Conservation (phyloP, 1,139 yeast species). For the Nakaseomyces nivariensis region DNA sequence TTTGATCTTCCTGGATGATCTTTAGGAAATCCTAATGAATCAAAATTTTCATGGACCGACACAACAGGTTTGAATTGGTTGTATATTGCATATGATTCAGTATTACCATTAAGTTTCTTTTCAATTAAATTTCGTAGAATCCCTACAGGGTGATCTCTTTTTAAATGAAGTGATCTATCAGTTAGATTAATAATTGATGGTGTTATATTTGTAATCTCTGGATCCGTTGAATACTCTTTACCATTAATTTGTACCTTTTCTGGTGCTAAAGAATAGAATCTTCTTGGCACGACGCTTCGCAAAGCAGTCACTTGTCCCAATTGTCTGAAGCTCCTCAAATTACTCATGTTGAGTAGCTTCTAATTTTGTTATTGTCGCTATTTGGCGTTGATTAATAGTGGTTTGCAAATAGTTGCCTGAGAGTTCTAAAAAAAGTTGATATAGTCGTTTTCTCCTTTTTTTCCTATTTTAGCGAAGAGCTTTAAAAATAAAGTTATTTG, state of each 20-base stretch:
- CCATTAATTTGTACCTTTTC: slow-evolving; percentile 35
- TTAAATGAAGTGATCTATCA: slow-evolving; percentile 62
- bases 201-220: slow-evolving; percentile 77
- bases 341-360: neutral
- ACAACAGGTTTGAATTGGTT: slow-evolving; percentile 80
- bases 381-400: neutral
- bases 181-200: slow-evolving; percentile 60
- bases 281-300: neutral
- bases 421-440: no score
- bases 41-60: slow-evolving; percentile 74
- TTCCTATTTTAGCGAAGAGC: no score
- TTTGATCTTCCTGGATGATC: slow-evolving; percentile 93
- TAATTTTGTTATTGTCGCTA: neutral
- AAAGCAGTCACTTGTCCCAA: neutral
- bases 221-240: slow-evolving; percentile 46
- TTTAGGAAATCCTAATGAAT: slow-evolving; percentile 77
- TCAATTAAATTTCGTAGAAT: slow-evolving; percentile 71
- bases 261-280: neutral
- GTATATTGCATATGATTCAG: slow-evolving; percentile 56
- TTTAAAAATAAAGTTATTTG: no score
- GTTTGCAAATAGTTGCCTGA: no score
- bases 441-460: no score
- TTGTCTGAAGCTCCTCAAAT: neutral
- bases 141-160: slow-evolving; percentile 80
- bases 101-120: slow-evolving; percentile 50